phyloP scores from a whole-genome alignment of 129 eudicot species.

The Flaveria trinervia region DNA sequence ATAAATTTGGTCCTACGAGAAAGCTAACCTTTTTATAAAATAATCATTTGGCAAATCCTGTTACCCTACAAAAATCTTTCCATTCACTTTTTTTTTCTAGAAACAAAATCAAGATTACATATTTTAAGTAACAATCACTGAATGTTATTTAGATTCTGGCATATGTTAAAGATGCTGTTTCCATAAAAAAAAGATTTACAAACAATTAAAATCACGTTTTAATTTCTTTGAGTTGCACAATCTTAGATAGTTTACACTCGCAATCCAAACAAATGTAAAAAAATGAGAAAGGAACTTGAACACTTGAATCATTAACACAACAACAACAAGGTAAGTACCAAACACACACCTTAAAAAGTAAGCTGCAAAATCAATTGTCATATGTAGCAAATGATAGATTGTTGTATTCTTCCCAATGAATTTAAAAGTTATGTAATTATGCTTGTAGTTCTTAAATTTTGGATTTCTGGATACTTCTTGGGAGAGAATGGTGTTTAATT shows the following conservation, averaged over 20 bases:
- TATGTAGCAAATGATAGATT: conserved; percentile 44
- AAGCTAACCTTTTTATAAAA: neutral
- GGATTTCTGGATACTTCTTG: conserved; percentile 48
- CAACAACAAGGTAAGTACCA: conserved; percentile 11
- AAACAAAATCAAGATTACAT: neutral
- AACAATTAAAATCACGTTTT: conserved; percentile 26
- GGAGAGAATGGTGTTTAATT: conserved; percentile 54
- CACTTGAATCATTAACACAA: conserved; percentile 13
- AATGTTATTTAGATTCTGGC: neutral
- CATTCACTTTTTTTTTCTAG: neutral
- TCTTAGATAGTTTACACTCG: conserved; percentile 28
- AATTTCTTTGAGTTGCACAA: conserved; percentile 28
- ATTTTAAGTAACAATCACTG: neutral
- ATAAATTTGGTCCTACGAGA: neutral
- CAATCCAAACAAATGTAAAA: conserved; percentile 18
- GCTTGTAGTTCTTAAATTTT: conserved; percentile 46
- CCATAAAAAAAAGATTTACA: neutral
- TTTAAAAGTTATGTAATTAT: conserved; percentile 45
- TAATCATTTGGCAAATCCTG: conserved; percentile 3
- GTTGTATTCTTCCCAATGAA: conserved; percentile 43
- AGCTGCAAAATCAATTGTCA: conserved; percentile 32
- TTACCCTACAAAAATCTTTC: neutral
- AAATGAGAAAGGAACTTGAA: neutral
- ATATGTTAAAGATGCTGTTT: neutral
- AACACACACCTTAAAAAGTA: neutral